Evolutionary conservation across 768 basidiomycete genomes (phyloP).

Genomic region (Tulasnella sp.): DNA sequence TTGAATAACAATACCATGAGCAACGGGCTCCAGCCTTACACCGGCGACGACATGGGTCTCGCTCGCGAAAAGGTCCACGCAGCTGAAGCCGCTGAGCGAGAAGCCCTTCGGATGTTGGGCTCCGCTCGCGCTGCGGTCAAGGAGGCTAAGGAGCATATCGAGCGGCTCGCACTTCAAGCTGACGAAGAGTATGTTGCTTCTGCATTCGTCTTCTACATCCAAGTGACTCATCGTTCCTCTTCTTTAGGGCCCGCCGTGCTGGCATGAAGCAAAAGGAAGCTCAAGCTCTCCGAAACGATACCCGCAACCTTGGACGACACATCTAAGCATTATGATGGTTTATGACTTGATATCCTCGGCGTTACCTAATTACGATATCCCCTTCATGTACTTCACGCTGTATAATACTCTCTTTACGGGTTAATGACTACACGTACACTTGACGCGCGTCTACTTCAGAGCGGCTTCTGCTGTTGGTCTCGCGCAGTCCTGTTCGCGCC

Average conservation of each 20-base stretch:
- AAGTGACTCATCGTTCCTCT: not conserved
- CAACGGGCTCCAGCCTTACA: constrained; percentile 8
- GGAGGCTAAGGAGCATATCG: constrained; percentile 24
- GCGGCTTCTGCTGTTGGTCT: not conserved
- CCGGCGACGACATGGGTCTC: constrained; percentile 7
- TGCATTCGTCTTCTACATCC: not conserved
- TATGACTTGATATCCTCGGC: not conserved
- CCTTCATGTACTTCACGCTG: not conserved
- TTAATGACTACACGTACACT: constrained; percentile 1
- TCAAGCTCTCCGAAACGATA: constrained; percentile 4
- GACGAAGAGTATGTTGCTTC: constrained; percentile 23
- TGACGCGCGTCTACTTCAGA: not conserved
- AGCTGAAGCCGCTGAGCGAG: constrained; percentile 14
- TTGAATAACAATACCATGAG: not conserved
- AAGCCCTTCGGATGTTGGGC: constrained; percentile 10
- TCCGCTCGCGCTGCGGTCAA: constrained; percentile 18
- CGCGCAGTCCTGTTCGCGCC: not conserved
- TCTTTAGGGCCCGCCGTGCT: constrained; percentile 15
- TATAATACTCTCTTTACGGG: not conserved
- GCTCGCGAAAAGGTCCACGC: constrained; percentile 25
- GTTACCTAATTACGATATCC: not conserved
- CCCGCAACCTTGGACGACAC: constrained; percentile 13
- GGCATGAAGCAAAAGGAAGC: constrained; percentile 25
- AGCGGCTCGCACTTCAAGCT: constrained; percentile 9
- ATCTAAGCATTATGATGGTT: not conserved